These are phyloP conservation scores for Haplographium delicatum DNA, from an alignment of 495 filamentous ascomycete genomes.

Conservation along the genomic window DNA sequence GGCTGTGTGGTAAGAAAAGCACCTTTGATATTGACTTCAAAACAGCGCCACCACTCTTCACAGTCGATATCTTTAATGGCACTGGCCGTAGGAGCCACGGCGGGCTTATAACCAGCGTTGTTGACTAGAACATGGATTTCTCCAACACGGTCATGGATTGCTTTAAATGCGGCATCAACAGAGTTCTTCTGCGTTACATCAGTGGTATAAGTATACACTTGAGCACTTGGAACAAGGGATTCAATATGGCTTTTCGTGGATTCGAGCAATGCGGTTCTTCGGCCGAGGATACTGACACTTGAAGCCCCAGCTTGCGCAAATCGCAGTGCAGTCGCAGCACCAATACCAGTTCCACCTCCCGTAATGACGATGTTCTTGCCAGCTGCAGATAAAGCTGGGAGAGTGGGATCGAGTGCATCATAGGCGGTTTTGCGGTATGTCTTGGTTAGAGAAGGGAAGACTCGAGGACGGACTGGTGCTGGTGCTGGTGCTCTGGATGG, in stretches of 20 bases:
- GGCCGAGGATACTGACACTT: conserved; percentile 1
- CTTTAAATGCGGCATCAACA: conserved; percentile 28
- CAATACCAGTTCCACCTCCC: conserved; percentile 41
- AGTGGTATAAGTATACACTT: conserved; percentile 23
- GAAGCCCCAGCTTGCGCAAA: conserved; percentile 36
- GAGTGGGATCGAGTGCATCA: not conserved
- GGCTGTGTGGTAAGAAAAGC: not conserved
- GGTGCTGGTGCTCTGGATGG: too few species aligned
- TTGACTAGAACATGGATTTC: not conserved
- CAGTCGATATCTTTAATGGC: not conserved
- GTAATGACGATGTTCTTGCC: conserved; percentile 40
- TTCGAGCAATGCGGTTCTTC: conserved; percentile 23
- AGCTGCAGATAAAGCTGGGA: not conserved
- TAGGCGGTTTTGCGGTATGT: not conserved
- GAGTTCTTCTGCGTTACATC: conserved; percentile 29
- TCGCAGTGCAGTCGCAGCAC: conserved; percentile 32
- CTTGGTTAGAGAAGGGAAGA: not conserved
- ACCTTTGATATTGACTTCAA: not conserved
- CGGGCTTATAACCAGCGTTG: not conserved
- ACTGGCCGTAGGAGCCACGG: too few species aligned
- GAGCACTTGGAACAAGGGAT: conserved; percentile 6
- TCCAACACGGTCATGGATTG: conserved; percentile 27
- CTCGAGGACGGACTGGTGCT: too few species aligned
- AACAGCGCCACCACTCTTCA: conserved; percentile 2
- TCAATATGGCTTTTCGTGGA: conserved; percentile 19